phyloP scores from a whole-genome alignment of 2,329 filamentous ascomycete genomes.

The Ophiocordyceps camponoti-leonardi region DNA sequence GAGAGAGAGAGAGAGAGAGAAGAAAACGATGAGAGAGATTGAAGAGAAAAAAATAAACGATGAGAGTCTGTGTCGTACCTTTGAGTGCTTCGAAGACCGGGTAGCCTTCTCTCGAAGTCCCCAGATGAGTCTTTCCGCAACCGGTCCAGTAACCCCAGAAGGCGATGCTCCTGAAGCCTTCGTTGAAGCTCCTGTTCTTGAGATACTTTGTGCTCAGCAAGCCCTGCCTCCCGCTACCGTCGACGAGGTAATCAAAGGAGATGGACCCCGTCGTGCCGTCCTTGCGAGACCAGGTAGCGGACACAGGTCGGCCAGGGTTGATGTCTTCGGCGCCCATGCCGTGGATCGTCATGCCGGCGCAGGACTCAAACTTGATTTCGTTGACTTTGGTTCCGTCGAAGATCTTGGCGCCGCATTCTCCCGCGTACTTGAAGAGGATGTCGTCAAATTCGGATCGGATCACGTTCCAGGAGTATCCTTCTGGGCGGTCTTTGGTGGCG shows the following conservation, averaged over 20 bases:
- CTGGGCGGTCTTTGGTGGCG: slow-evolving; percentile 17
- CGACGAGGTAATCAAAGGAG: slow-evolving; percentile 27
- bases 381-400: slow-evolving; percentile 22
- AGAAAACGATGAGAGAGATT: too few species aligned
- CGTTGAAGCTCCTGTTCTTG: slow-evolving; percentile 28
- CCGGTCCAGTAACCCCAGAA: slow-evolving; percentile 30
- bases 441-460: slow-evolving; percentile 27
- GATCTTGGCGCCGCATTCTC: slow-evolving; percentile 17
- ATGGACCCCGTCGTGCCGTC: slow-evolving; percentile 20
- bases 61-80: slow-evolving; percentile 3
- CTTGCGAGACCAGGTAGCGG: slow-evolving; percentile 16
- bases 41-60: too few species aligned
- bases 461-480: slow-evolving; percentile 25
- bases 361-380: slow-evolving; percentile 12
- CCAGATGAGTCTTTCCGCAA: slow-evolving; percentile 13
- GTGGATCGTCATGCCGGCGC: background rate
- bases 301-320: slow-evolving; percentile 14
- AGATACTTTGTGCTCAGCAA: slow-evolving; percentile 29
- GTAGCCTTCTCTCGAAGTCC: slow-evolving; percentile 15
- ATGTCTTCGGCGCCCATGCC: background rate
- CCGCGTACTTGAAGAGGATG: slow-evolving; percentile 24
- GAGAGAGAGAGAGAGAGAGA: too few species aligned
- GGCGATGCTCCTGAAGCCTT: slow-evolving; percentile 29
- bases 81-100: slow-evolving; percentile 27
- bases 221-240: slow-evolving; percentile 27